Evolutionary conservation across 495 filamentous ascomycete species (phyloP).

Genomic region (Neurospora tetrasperma): DNA sequence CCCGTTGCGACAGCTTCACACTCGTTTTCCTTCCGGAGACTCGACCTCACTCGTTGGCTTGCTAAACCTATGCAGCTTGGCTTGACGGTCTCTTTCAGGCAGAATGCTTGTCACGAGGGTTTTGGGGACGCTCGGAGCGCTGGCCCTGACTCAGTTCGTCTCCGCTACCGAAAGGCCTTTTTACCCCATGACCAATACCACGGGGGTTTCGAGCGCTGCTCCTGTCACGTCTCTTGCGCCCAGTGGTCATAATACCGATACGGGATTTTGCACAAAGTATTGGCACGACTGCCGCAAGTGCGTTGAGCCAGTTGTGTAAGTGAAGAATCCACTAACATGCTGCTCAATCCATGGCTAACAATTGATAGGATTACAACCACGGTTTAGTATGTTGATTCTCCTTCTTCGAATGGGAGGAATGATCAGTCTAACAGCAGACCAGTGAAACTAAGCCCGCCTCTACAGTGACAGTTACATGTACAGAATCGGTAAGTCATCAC

Average conservation of each 20-base stretch:
- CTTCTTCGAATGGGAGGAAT: neutral
- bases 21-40: constrained; percentile 10
- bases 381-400: neutral
- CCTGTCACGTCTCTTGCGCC: neutral
- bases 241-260: neutral
- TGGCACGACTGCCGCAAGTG: neutral
- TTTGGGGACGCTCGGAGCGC: constrained; percentile 14
- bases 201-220: neutral
- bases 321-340: neutral
- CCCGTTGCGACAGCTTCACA: constrained; percentile 14
- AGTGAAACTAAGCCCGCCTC: neutral
- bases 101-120: constrained; percentile 23
- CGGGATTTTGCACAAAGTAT: neutral
- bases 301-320: neutral
- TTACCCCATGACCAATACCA: constrained; percentile 9
- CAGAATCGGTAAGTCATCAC: constrained; percentile 1
- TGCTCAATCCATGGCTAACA: neutral
- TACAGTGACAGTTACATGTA: constrained; percentile 3
- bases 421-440: neutral
- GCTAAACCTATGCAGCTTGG: constrained; percentile 3
- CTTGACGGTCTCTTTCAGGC: constrained; percentile 1
- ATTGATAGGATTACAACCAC: neutral
- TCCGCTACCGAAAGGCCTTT: constrained; percentile 6
- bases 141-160: constrained; percentile 16
- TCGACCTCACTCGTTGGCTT: constrained; percentile 10